Evolutionary conservation across 2,329 filamentous ascomycete genomes (phyloP).

Genomic region (Microdochium bolleyi): DNA sequence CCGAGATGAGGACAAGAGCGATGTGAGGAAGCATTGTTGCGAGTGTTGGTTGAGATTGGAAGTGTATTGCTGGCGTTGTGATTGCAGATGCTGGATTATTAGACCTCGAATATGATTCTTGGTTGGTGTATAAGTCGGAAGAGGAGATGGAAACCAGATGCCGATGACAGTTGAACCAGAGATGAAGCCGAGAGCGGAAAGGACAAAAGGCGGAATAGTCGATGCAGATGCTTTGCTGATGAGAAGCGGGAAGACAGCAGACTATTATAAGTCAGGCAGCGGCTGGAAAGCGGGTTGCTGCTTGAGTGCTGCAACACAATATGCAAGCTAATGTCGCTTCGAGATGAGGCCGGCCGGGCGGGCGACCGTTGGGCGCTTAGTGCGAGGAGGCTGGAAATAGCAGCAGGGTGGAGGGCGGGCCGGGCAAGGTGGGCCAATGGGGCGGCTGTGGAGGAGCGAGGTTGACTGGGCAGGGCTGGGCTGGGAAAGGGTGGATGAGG

Average conservation of each 20-base stretch:
- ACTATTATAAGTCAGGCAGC: background rate
- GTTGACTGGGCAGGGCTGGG: background rate
- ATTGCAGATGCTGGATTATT: background rate
- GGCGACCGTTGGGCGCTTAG: background rate
- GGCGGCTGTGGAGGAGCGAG: background rate
- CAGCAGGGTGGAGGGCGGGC: background rate
- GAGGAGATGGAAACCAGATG: background rate
- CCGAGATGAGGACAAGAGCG: constrained; percentile 15
- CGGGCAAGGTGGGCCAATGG: background rate
- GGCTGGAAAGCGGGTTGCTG: background rate
- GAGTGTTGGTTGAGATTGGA: constrained; percentile 4
- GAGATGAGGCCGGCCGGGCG: background rate
- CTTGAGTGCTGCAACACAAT: background rate
- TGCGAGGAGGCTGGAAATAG: background rate
- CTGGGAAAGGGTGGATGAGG: background rate
- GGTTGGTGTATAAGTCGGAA: background rate
- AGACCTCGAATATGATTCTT: background rate
- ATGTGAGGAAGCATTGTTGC: constrained; percentile 17
- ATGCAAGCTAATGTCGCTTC: background rate
- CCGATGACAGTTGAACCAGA: background rate
- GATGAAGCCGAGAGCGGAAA: background rate
- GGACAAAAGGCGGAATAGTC: background rate
- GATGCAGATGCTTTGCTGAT: background rate
- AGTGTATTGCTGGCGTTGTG: too few relatives aligned
- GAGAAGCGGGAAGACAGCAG: background rate